Evolutionary conservation across 495 filamentous ascomycete genomes (phyloP), one percentile per base, ranked within the genome.

Genomic region (Talaromyces adpressus): DNA sequence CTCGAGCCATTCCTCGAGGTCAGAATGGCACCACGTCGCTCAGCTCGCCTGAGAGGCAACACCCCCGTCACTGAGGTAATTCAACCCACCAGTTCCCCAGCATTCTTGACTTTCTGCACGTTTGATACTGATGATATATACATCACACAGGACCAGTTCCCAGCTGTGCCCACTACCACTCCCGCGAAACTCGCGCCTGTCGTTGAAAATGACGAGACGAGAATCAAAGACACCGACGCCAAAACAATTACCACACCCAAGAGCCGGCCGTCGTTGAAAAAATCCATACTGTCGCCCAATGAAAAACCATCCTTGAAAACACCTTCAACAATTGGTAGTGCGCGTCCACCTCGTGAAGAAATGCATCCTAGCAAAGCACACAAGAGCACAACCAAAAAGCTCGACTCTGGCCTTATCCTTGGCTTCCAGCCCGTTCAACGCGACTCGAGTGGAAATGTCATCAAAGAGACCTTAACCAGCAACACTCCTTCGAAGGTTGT

Each of bases 321-420:
- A 2, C 82, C 82, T 29, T 79, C 75, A 16, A 79, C 72, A 12
- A 65, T 57, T 12, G 64, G 68, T 23, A 63, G 71, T 18, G 52
- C 73, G 23, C 73, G 77, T 62, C 85, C 87, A 4, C 74, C 86
- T 52, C 78, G 77, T 60, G 82, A 85, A 36, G 89, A 91, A 69
- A 91, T 91, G 88, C 90, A 92, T 69, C 90, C 90, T 45, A 89
- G 85, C 81, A 88, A 88, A 70, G 84, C 80, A 32, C 89, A 89
- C 58, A 78, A 82, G 32, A 91, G 86, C 67, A 91, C 87, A 64
- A 83, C 82, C n/a, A 85, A 85, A 63, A 77, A 87, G 36, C 82
- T 82, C 4, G 88, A 89, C 53, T 87, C 87, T 0, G 88, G 83
- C 22, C 71, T 90, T 52, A 78, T 87, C 47, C 75, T 90, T 57